Percentiles rank a stretch among this genome's conserved stretches.
phyloP scores from a whole-genome alignment of 345 rosid genomes.

The Aquilaria yunnanensis region DNA sequence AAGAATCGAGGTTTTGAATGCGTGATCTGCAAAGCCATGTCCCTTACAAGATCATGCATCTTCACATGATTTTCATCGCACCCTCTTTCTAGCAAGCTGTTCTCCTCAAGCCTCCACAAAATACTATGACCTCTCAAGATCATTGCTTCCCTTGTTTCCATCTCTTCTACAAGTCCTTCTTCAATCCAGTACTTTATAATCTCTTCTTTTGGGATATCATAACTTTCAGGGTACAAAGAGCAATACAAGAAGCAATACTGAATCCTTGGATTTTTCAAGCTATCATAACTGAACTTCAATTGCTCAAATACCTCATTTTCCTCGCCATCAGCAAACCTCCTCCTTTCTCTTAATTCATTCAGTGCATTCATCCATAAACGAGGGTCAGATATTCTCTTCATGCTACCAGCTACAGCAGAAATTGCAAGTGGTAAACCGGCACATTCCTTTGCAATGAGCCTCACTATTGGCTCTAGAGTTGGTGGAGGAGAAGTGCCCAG shows the following conservation, averaged over 20 bases:
- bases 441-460: background rate
- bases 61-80: background rate
- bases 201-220: background rate
- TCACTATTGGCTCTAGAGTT: background rate
- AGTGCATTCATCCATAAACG: conserved; percentile 2
- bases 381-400: background rate
- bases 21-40: conserved; percentile 14
- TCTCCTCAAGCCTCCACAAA: conserved; percentile 13
- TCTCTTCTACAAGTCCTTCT: conserved; percentile 7
- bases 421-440: conserved; percentile 12
- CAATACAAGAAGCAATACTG: conserved; percentile 16
- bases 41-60: conserved; percentile 26
- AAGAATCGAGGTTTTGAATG: conserved; percentile 3
- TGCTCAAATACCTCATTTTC: conserved; percentile 7
- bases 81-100: conserved; percentile 11
- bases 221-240: conserved; percentile 16
- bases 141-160: conserved; percentile 6
- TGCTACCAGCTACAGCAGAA: conserved; percentile 1
- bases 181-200: conserved; percentile 19
- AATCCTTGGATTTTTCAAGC: conserved; percentile 5
- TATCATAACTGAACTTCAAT: conserved; percentile 8
- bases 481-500: background rate
- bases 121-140: conserved; percentile 9
- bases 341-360: conserved; percentile 8
- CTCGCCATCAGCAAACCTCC: conserved; percentile 14